These are phyloP conservation scores for Pyrenula massariospora DNA, from an alignment of 495 filamentous ascomycete species.

Conservation along the genomic window DNA sequence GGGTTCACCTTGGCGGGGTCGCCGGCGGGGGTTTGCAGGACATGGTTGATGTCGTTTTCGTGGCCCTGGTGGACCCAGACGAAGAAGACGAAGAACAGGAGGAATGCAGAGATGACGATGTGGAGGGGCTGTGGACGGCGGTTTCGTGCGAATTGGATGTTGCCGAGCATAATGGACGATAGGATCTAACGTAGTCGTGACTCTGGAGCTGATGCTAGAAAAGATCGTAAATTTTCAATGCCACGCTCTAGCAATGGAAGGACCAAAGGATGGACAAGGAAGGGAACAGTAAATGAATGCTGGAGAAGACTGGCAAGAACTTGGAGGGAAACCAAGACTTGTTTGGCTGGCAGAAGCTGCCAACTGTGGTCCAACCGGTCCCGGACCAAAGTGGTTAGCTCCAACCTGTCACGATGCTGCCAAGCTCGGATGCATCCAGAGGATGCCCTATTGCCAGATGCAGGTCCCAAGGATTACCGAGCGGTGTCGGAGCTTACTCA, in stretches of 20 bases:
- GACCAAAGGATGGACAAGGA: neutral
- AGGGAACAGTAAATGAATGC: neutral
- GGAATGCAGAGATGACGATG: slow-evolving; percentile 9
- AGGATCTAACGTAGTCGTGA: too few species aligned
- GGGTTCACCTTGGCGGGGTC: neutral
- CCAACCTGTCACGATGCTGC: too few species aligned
- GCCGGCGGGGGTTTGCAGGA: slow-evolving; percentile 1
- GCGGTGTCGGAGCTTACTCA: too few species aligned
- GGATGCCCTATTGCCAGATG: too few species aligned
- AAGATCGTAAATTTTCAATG: neutral
- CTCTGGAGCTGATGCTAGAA: neutral
- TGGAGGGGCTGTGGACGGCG: slow-evolving; percentile 3
- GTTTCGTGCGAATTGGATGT: slow-evolving; percentile 1
- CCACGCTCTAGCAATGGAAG: neutral
- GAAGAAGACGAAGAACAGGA: slow-evolving; percentile 9
- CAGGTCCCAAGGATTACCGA: too few species aligned
- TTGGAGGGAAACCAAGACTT: neutral
- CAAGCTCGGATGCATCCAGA: too few species aligned
- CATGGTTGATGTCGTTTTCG: neutral
- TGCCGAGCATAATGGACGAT: slow-evolving; percentile 4
- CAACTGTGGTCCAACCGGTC: neutral
- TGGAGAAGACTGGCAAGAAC: neutral
- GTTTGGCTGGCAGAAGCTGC: neutral
- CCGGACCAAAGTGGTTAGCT: neutral
- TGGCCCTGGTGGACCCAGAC: slow-evolving; percentile 1